Evolutionary conservation across 2,329 filamentous ascomycete species (phyloP), one percentile per base, ranked within the genome.

Genomic region (Paecilomyces formosus): DNA sequence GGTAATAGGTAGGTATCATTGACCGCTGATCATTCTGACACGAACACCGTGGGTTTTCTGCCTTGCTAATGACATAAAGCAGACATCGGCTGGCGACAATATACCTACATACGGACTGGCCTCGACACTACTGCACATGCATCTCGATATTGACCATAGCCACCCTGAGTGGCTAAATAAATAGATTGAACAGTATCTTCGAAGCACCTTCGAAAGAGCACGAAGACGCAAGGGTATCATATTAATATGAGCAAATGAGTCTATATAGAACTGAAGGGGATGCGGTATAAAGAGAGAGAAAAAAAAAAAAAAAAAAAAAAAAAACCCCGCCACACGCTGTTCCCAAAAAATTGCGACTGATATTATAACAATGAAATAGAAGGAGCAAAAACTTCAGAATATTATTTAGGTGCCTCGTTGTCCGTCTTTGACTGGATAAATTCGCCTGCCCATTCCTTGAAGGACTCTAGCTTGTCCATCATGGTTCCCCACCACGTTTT

Each of bases 371-470:
- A 31, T 9, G n/a, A 54, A 31, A 30, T 30, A 35, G 11, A 30
- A 2, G 18, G 18, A 31, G 26, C 26, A 15, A 35, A 39, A 21
- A 31, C 22, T 12, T 24, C 18, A 26, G 13, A 5, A 52, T 15
- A 45, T 55, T 26, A 55, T 24, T 26, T 11, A 53, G 56, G 57
- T 12, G 64, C 61, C 18, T 67, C 63, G 30, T 68, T 66, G 53
- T 70, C 70, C 39, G 70, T 68, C 55, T 69, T 65, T 2, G 68
- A 63, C 45, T 66, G 64, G n/a, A 71, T 60, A 21, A 75, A 31
- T 15, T 70, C 68, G 9, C 57, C 64, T 8, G 71, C 68, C 74
- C 74, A 76, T 22, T 73, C 59, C 60, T 74, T 74, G 5, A 70
- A 55, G 1, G 68, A 65, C 33, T 72, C 65, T n/a, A 75, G 50